Percentiles rank a stretch among this genome's conserved stretches.
Evolutionary conservation across 768 basidiomycete species (phyloP).

Genomic region (Mycena venus): DNA sequence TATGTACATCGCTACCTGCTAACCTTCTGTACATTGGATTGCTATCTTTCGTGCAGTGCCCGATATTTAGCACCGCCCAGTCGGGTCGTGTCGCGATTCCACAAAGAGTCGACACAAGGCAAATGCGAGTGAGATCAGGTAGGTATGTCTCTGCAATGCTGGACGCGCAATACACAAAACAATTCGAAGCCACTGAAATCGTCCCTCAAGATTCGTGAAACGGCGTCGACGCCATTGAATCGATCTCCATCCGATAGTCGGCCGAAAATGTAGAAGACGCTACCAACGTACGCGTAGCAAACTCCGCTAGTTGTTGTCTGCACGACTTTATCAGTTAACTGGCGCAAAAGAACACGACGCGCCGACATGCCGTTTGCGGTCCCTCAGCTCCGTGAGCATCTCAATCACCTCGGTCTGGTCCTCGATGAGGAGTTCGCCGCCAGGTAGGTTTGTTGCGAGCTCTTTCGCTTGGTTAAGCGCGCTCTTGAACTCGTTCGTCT

Average conservation of each 20-base stretch:
- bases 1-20: not conserved
- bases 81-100: no score
- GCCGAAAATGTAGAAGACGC: conserved; percentile 43
- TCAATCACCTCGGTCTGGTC: conserved; percentile 81
- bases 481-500: conserved; percentile 83
- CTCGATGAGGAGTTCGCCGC: conserved; percentile 76
- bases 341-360: not conserved
- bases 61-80: no score
- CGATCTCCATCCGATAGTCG: conserved; percentile 71
- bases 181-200: no score
- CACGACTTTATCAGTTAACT: not conserved
- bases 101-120: no score
- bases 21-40: no score
- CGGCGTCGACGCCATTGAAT: conserved; percentile 84
- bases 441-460: conserved; percentile 69
- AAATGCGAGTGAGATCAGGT: no score
- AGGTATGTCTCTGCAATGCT: no score
- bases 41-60: no score
- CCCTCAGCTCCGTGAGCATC: conserved; percentile 74
- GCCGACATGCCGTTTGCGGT: conserved; percentile 69
- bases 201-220: conserved; percentile 48
- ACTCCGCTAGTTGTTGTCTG: conserved; percentile 69
- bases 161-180: no score
- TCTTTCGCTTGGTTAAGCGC: conserved; percentile 71
- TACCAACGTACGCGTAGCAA: conserved; percentile 58